These are phyloP conservation scores for Trametes sanguinea DNA, from an alignment of 768 basidiomycete species.

Conservation along the genomic window DNA sequence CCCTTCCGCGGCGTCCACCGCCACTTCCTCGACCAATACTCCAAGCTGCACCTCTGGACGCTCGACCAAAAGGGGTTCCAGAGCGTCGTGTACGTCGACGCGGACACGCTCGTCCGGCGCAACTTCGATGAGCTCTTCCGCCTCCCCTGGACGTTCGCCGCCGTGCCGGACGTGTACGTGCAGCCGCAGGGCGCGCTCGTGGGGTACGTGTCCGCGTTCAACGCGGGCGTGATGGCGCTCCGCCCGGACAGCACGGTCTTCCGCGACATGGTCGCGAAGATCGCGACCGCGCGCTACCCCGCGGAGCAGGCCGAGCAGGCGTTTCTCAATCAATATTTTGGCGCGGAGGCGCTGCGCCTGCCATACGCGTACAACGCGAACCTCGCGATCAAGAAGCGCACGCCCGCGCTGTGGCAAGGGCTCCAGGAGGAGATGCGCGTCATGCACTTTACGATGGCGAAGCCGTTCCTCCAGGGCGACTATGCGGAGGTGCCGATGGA, in stretches of 20 bases:
- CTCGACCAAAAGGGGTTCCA: constrained; percentile 34
- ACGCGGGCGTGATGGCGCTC: constrained; percentile 39
- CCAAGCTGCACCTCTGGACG: constrained; percentile 40
- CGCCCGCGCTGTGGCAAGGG: constrained; percentile 34
- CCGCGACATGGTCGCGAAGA: constrained; percentile 36
- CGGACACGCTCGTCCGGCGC: constrained; percentile 37
- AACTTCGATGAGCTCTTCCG: constrained; percentile 39
- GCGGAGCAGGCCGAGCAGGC: constrained; percentile 45
- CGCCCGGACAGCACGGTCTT: constrained; percentile 35
- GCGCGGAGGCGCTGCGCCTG: constrained; percentile 34
- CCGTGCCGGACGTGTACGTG: constrained; percentile 36
- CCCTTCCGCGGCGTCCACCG: constrained; percentile 34
- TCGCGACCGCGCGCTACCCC: constrained; percentile 42
- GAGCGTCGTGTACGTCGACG: constrained; percentile 37
- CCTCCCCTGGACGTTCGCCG: constrained; percentile 37
- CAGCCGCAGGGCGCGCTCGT: constrained; percentile 4
- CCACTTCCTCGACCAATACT: constrained; percentile 39
- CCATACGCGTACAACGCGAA: constrained; percentile 42
- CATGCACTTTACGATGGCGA: constrained; percentile 38
- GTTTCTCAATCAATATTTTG: constrained; percentile 44
- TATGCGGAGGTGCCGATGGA: constrained; percentile 26
- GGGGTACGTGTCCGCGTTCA: constrained; percentile 37
- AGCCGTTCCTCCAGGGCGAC: constrained; percentile 31
- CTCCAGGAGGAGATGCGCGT: constrained; percentile 34
- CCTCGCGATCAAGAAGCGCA: constrained; percentile 37